A percentile compares a stretch with the other conserved stretches of the same genome.
Conservation (phyloP, 371 early-diverging fungal species). For the Phascolomyces articulosus region DNA sequence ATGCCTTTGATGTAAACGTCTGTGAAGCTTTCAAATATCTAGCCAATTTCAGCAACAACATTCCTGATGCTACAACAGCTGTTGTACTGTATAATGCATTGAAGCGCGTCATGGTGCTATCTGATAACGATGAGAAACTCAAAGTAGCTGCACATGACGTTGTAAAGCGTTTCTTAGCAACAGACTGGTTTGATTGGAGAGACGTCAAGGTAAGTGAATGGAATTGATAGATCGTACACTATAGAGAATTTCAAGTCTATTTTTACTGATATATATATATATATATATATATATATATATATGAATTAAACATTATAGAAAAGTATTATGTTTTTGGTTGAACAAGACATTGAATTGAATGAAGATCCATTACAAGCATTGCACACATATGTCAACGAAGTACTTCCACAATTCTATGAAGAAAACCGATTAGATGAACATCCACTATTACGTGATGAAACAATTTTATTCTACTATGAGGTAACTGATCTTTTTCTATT, state of each 20-base stretch:
- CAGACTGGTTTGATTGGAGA: constrained; percentile 47
- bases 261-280: no score
- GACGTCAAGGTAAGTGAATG: constrained; percentile 39
- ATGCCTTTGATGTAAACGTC: constrained; percentile 15
- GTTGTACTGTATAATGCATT: constrained; percentile 33
- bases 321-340: constrained; percentile 39
- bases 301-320: constrained; percentile 33
- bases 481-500: constrained; percentile 11
- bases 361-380: constrained; percentile 44
- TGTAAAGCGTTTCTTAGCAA: constrained; percentile 26
- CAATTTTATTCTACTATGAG: constrained; percentile 56
- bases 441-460: constrained; percentile 53
- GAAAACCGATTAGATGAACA: constrained; percentile 40
- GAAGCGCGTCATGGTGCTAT: constrained; percentile 27
- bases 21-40: constrained; percentile 43
- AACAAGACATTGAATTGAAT: constrained; percentile 51
- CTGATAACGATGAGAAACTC: constrained; percentile 10
- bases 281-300: no score
- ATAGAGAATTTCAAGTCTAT: no score
- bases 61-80: constrained; percentile 38
- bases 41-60: constrained; percentile 26
- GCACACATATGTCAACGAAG: constrained; percentile 42
- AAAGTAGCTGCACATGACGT: constrained; percentile 22
- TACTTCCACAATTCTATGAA: constrained; percentile 47
- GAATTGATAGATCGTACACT: no score